Evolutionary conservation across 2,329 filamentous ascomycete species (phyloP), one percentile per base, ranked within the genome.

Genomic region (Cercospora janseana): DNA sequence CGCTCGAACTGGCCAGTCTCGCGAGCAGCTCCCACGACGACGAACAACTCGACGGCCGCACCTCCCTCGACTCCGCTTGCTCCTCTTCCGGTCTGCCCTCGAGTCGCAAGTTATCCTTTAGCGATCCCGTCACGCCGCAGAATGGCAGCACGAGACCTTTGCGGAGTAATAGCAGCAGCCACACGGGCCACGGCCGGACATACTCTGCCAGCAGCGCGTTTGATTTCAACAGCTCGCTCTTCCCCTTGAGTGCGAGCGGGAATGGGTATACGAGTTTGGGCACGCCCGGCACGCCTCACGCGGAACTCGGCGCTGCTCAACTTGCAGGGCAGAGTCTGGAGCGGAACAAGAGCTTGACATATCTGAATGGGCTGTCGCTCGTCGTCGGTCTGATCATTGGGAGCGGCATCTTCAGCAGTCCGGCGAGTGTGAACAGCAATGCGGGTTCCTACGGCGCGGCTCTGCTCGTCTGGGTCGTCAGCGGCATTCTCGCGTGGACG

Each of bases 351-450:
- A 95, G 88, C 10, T 73, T 98, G 70, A 97, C 93, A 21, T 97
- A 92, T 66, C 68, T 97, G 38, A 98, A 98, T 69, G 93, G 93
- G 1, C 71, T 98, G 51, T 94, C 89, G 18, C 76, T 98, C 51
- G 87, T 98, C 42, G 81, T 97, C 41, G 92, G 93, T 1, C 72
- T 98, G 57, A 94, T 97, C 60, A 97, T 98, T 65, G 93, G 93
- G 3, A 94, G 88, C 18, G 93, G 92, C 10, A 96, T 98, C 64
- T 98, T 97, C 72, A 94, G 89, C 3, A 94, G 89, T 16, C 92
- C 92, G 0, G 90, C 88, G 48, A 88, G 95, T 66, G 92, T 98
- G 62, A 95, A 93, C 70, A 80, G 81, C 48, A 94, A 94, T 67
- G 89, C 88, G 27, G 93, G 92, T 7, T 96, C 91, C 21, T 88